Evolutionary conservation across 2,329 filamentous ascomycete genomes (phyloP).

Genomic region (Botrytis byssoidea): DNA sequence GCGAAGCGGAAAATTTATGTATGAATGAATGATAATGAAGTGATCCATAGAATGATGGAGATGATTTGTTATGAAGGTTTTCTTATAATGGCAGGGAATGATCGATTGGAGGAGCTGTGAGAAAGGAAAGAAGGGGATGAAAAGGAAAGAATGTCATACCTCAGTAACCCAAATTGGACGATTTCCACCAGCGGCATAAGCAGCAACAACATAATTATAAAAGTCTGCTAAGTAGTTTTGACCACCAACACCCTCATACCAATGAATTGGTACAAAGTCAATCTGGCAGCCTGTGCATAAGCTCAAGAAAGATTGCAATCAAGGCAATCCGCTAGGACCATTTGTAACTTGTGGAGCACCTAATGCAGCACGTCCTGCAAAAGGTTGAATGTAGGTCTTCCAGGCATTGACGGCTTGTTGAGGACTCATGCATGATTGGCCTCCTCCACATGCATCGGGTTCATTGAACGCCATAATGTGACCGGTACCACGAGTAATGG

Average conservation of each 20-base stretch:
- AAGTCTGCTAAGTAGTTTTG: conserved; percentile 44
- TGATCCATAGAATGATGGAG: neutral
- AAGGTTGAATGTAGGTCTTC: conserved; percentile 46
- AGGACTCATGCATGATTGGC: conserved; percentile 52
- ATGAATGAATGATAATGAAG: neutral
- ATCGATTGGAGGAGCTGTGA: too few relatives aligned
- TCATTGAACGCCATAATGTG: conserved; percentile 70
- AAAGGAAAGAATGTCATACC: neutral
- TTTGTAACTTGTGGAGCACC: conserved; percentile 51
- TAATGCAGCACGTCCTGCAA: conserved; percentile 44
- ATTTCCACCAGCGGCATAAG: conserved; percentile 4
- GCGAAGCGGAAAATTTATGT: too few relatives aligned
- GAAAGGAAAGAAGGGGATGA: accelerated
- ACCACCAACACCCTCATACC: conserved; percentile 45
- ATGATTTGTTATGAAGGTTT: too few relatives aligned
- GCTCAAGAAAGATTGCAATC: conserved; percentile 45
- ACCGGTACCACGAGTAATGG: conserved; percentile 47
- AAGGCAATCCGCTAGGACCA: conserved; percentile 41
- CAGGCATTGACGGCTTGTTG: conserved; percentile 43
- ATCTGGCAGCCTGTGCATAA: conserved; percentile 45
- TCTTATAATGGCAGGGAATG: too few relatives aligned
- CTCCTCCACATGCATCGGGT: conserved; percentile 52
- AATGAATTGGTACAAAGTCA: conserved; percentile 48
- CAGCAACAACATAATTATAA: neutral
- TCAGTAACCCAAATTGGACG: conserved; percentile 14